Evolutionary conservation across 768 basidiomycete genomes (phyloP).

Genomic region (Termitomyces sp.): DNA sequence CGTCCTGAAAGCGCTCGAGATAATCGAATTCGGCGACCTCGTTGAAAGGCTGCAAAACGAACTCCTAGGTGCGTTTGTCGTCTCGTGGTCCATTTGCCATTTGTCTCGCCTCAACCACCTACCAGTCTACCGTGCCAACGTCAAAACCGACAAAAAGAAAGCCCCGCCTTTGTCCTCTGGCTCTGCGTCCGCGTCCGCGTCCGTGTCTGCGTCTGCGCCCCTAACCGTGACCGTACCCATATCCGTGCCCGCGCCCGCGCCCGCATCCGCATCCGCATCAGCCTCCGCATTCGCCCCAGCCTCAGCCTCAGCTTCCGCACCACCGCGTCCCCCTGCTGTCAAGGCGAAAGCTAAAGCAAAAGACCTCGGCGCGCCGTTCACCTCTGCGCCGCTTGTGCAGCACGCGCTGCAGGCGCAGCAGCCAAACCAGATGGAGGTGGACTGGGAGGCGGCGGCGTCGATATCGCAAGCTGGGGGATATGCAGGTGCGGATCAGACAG

Average conservation of each 20-base stretch:
- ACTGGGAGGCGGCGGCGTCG: constrained; percentile 22
- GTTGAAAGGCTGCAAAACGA: constrained; percentile 58
- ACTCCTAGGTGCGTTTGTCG: constrained; percentile 44
- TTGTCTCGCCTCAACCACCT: too few species aligned
- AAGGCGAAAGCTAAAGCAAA: constrained; percentile 35
- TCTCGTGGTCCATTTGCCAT: too few species aligned
- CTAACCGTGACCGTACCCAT: too few species aligned
- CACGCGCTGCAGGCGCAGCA: constrained; percentile 15
- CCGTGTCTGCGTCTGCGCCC: neutral
- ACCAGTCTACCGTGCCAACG: constrained; percentile 59
- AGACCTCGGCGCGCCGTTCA: constrained; percentile 23
- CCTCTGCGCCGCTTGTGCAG: constrained; percentile 20
- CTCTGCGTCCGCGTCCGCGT: constrained; percentile 6
- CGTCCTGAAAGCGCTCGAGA: constrained; percentile 81
- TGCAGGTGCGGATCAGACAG: constrained; percentile 14
- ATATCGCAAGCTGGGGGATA: neutral
- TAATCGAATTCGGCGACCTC: constrained; percentile 71
- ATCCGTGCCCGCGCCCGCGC: neutral
- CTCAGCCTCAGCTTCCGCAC: constrained; percentile 11
- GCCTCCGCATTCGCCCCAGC: neutral
- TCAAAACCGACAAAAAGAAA: constrained; percentile 57
- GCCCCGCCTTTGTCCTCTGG: constrained; percentile 17
- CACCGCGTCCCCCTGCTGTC: constrained; percentile 15
- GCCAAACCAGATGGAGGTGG: constrained; percentile 25
- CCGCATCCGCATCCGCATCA: constrained; percentile 8